These are phyloP conservation scores for Novymonas esmeraldas DNA, from an alignment of 208 protist species.

Conservation along the genomic window DNA sequence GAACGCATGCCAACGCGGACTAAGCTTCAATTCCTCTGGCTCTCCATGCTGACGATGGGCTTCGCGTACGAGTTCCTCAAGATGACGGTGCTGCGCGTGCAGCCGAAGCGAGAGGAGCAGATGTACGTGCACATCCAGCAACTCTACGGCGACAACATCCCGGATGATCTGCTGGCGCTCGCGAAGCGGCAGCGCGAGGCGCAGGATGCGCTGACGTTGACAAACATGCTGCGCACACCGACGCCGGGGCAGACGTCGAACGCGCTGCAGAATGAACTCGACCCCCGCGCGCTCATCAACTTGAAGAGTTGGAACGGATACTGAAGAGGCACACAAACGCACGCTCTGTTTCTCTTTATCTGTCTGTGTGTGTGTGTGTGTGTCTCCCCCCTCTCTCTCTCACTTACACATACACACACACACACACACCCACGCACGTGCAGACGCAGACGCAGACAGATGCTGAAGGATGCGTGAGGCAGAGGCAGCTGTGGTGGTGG, in stretches of 20 bases:
- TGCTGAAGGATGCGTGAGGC: too few species aligned
- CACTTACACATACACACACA: conserved; percentile 7
- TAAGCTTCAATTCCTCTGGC: conserved; percentile 81
- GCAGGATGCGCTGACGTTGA: conserved; percentile 72
- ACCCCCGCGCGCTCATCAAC: conserved; percentile 62
- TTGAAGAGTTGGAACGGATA: conserved; percentile 82
- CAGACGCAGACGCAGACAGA: not conserved
- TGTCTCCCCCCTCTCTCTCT: conserved; percentile 7
- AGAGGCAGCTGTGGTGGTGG: too few species aligned
- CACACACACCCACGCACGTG: conserved; percentile 2
- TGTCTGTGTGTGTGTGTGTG: too few species aligned
- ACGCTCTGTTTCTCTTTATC: too few species aligned
- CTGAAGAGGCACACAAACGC: too few species aligned
- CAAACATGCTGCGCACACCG: conserved; percentile 77
- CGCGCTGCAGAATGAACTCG: conserved; percentile 81
- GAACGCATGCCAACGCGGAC: conserved; percentile 79
- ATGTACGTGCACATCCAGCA: conserved; percentile 79
- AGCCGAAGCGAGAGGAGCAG: conserved; percentile 86
- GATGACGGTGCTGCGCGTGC: conserved; percentile 77
- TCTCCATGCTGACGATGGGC: conserved; percentile 75
- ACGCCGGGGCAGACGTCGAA: conserved; percentile 78
- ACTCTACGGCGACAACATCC: conserved; percentile 78
- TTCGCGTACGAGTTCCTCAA: conserved; percentile 79
- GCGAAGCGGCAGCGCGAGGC: conserved; percentile 78
- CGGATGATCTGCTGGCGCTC: conserved; percentile 59